These are phyloP conservation scores for Helianthus annuus DNA, from an alignment of 129 eudicot species.

Conservation along the genomic window HanXRQr2.0-SUNRISE NC_035436.2:11902879-11903378, in stretches of 20 bases:
- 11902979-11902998: slow-evolving; percentile 35
- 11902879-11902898: slow-evolving; percentile 67
- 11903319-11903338: slow-evolving; percentile 81
- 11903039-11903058: slow-evolving; percentile 67
- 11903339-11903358: slow-evolving; percentile 92
- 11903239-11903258: too few relatives aligned
- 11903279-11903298: slow-evolving; percentile 70
- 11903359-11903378: slow-evolving; percentile 75
- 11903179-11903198: slow-evolving; percentile 50
- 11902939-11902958: slow-evolving; percentile 64
- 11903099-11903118: slow-evolving; percentile 68
- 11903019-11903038: slow-evolving; percentile 44
- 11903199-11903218: too few relatives aligned
- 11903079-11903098: slow-evolving; percentile 42
- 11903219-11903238: too few relatives aligned
- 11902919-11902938: slow-evolving; percentile 69
- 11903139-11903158: slow-evolving; percentile 74
- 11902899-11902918: slow-evolving; percentile 76
- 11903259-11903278: slow-evolving; percentile 68
- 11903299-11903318: slow-evolving; percentile 33
- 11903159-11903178: slow-evolving; percentile 4
- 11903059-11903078: slow-evolving; percentile 58
- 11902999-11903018: slow-evolving; percentile 50
- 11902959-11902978: slow-evolving; percentile 65
- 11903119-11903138: slow-evolving; percentile 72